These are phyloP conservation scores for Jaltomata sinuosa DNA, from an alignment of 257 asterid genomes.

Conservation along the genomic window DNA sequence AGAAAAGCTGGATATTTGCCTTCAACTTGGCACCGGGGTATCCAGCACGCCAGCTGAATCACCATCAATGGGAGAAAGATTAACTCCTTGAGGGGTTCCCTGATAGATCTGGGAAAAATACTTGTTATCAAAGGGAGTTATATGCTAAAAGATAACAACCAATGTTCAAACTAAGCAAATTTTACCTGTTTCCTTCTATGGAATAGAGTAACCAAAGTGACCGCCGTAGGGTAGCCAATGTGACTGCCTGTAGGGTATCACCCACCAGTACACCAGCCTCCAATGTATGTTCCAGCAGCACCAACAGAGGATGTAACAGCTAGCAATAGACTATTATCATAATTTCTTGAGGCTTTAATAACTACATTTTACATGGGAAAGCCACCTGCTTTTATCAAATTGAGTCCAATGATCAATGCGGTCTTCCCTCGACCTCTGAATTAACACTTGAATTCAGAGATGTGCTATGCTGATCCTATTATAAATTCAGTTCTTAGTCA, in stretches of 20 bases:
- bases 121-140: not conserved
- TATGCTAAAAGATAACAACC: not conserved
- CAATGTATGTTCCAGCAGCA: constrained; percentile 69
- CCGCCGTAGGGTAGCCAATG: constrained; percentile 77
- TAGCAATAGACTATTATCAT: constrained; percentile 44
- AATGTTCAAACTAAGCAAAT: not conserved
- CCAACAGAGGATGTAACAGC: constrained; percentile 71
- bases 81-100: constrained; percentile 63
- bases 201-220: constrained; percentile 69
- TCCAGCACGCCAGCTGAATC: constrained; percentile 41
- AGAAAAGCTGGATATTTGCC: constrained; percentile 88
- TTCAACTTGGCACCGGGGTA: constrained; percentile 56
- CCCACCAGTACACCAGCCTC: constrained; percentile 76
- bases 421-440: constrained; percentile 71
- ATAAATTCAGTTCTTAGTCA: constrained; percentile 5
- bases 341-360: not conserved
- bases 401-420: constrained; percentile 30
- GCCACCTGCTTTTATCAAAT: not conserved
- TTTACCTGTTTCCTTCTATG: constrained; percentile 93
- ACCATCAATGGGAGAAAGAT: constrained; percentile 56
- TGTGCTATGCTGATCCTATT: constrained; percentile 65
- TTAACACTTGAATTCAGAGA: constrained; percentile 62
- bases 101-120: constrained; percentile 56
- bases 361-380: not conserved
- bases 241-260: constrained; percentile 63